Conservation (phyloP, 371 early-diverging fungal species). For the Mucor irregularis region DNA sequence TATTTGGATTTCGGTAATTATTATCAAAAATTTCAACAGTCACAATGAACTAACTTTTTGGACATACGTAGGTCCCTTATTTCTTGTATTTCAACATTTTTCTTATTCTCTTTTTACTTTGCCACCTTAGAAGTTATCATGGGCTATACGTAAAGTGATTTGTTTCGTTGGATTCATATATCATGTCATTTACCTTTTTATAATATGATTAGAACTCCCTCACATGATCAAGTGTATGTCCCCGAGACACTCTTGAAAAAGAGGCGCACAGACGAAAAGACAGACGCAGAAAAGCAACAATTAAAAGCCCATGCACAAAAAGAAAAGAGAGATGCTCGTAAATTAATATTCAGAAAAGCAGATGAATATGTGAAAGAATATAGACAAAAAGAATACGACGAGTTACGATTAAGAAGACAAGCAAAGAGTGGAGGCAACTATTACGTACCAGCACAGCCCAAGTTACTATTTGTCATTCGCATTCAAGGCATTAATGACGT, state of each 20-base stretch:
- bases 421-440: conserved; percentile 86
- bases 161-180: conserved; percentile 1
- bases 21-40: no score
- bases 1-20: no score
- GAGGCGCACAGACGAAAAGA: conserved; percentile 84
- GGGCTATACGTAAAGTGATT: conserved; percentile 21
- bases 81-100: background rate
- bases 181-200: background rate
- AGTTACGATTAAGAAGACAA: conserved; percentile 83
- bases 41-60: no score
- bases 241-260: conserved; percentile 96
- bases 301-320: conserved; percentile 55
- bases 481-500: conserved; percentile 95
- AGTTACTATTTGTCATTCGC: conserved; percentile 94
- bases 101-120: background rate
- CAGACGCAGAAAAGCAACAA: conserved; percentile 67
- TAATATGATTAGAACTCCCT: conserved; percentile 15
- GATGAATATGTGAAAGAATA: conserved; percentile 96
- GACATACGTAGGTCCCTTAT: no score
- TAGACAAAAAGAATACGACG: conserved; percentile 80
- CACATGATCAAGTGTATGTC: conserved; percentile 53
- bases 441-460: conserved; percentile 93
- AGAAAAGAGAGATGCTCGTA: conserved; percentile 43
- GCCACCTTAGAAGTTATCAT: background rate
- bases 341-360: conserved; percentile 95